Conservation (phyloP, 192 early-diverging fungal genomes). For the Spizellomyces punctatus region DNA sequence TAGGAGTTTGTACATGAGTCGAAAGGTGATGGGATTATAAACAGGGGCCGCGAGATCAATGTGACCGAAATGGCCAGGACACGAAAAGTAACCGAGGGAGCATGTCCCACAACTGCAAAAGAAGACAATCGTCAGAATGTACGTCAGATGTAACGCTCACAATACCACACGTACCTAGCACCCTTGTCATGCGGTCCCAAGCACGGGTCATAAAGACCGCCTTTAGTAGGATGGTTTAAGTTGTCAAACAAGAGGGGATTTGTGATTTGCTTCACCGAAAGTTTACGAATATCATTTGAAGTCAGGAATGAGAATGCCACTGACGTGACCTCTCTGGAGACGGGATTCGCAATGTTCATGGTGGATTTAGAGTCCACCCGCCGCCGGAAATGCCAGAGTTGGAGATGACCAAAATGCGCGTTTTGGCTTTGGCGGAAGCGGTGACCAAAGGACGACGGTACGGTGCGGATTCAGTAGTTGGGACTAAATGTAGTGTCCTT, state of each 20-base stretch:
- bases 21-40: conserved; percentile 94
- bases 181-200: conserved; percentile 89
- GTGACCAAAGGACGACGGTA: too few species aligned
- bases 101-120: conserved; percentile 79
- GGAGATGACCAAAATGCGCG: too few species aligned
- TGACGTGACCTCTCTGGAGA: conserved; percentile 76
- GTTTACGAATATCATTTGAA: conserved; percentile 81
- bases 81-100: conserved; percentile 74
- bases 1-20: conserved; percentile 84
- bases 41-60: conserved; percentile 87
- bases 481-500: too few species aligned
- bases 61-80: conserved; percentile 97
- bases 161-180: conserved; percentile 1
- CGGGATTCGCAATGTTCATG: conserved; percentile 80
- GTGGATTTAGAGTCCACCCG: neutral
- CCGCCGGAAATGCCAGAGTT: too few species aligned
- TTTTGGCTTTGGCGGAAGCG: too few species aligned
- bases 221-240: conserved; percentile 83
- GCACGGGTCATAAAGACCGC: conserved; percentile 92
- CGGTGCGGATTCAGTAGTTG: too few species aligned
- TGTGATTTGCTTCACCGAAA: conserved; percentile 94
- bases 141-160: too few species aligned
- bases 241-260: conserved; percentile 88
- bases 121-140: neutral
- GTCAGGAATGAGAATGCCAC: conserved; percentile 93